A percentile compares a stretch with the other conserved stretches of the same genome.
Conservation (phyloP, 2,329 filamentous ascomycete genomes). For the Ophiocordyceps camponoti-saundersi region DNA sequence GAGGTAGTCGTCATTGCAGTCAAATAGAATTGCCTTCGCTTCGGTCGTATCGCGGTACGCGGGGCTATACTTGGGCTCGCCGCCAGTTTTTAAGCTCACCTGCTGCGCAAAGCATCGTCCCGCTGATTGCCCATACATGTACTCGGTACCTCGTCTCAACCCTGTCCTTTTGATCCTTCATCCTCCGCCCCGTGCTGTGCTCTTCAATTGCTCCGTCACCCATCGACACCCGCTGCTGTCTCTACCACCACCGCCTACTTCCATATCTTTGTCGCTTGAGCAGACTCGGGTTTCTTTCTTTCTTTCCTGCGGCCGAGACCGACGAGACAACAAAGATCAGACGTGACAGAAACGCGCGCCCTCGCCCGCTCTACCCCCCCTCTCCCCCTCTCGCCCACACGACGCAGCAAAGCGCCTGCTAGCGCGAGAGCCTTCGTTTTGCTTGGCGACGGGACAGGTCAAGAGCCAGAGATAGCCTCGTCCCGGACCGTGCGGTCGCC, state of each 20-base stretch:
- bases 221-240: neutral
- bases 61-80: too few relatives aligned
- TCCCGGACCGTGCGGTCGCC: slow-evolving; percentile 1
- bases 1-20: too few relatives aligned
- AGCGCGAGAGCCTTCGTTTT: too few relatives aligned
- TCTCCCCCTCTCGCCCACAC: neutral
- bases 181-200: neutral
- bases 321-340: neutral
- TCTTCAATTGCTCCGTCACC: neutral
- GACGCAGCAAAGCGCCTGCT: neutral
- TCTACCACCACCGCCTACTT: neutral
- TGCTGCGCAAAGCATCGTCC: too few relatives aligned
- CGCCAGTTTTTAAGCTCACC: too few relatives aligned
- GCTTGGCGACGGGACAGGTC: too few relatives aligned
- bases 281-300: neutral
- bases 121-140: neutral
- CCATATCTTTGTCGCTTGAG: neutral
- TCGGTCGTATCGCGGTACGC: too few relatives aligned
- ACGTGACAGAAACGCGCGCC: too few relatives aligned
- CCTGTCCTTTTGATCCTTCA: neutral
- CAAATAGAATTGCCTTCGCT: too few relatives aligned
- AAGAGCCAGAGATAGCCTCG: neutral
- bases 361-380: neutral
- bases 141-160: neutral
- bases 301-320: neutral